Evolutionary conservation across 495 filamentous ascomycete species (phyloP), one percentile per base, ranked within the genome.

Genomic region (Hypoxylon lenormandii): DNA sequence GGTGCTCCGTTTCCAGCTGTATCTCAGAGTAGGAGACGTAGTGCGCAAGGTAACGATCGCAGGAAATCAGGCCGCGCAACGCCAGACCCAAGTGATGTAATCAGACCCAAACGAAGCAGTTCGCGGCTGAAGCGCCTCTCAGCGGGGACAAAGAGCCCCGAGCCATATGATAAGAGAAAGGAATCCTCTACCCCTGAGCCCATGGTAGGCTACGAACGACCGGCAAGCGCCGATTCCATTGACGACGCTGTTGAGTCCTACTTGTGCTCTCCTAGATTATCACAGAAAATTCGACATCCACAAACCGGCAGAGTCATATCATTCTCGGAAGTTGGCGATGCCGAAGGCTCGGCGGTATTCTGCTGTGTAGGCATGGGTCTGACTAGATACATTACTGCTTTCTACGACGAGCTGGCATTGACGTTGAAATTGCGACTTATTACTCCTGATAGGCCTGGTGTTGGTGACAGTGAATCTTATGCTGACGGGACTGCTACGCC

Each of bases 361-460:
- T 94, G 93, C 77, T 99, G 96, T 76, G 92, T 99, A 8, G 95
- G 95, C 26, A 99, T 99, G 95, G 95, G 95, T 1, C 76, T 99
- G 58, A 99, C 95, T 5, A 88, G 95, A 75, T 98, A 96, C 75
- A 89, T 99, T 54, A 97, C 91, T 66, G 93, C 93, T 4, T 99
- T 99, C 72, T 99, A 99, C 72, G 95, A 99, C 76, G 94, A 99
- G 74, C 83, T 99, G 61, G 95, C 96, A 13, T 81, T 91, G 65
- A 93, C 93, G 0, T 84, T 99, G 42, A 94, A 92, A 68, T 81
- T 99, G 52, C 87, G 95, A 30, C 84, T 99, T 33, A 94, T 99
- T 49, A 99, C 96, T 0, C 87, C 94, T 18, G 95, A 99, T 80
- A 87, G 95, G 22, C 95, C 95, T 53, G 95, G 95, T 21, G 93